Evolutionary conservation across 2,329 filamentous ascomycete species (phyloP).

Genomic region (Colletotrichum sp.): DNA sequence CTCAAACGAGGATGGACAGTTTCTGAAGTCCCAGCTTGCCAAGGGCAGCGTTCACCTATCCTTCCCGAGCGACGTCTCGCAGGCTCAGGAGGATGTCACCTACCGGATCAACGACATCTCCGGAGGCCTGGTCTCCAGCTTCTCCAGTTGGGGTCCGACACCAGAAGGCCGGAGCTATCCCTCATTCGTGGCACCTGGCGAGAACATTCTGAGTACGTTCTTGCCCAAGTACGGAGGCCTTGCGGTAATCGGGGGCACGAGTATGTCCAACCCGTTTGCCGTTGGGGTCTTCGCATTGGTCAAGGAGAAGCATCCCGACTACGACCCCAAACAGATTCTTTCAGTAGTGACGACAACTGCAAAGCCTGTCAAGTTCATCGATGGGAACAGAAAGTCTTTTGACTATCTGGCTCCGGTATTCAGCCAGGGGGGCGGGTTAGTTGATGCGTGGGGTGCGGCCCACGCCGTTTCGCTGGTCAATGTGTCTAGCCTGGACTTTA

Average conservation of each 20-base stretch:
- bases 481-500: neutral
- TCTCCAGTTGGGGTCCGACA: constrained; percentile 19
- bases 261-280: constrained; percentile 21
- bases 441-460: neutral
- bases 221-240: constrained; percentile 2
- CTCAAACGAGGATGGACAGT: neutral
- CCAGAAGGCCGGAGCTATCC: constrained; percentile 20
- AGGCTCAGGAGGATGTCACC: neutral
- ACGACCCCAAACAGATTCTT: neutral
- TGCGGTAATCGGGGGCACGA: constrained; percentile 19
- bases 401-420: neutral
- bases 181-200: constrained; percentile 22
- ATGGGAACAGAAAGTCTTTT: neutral
- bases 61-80: neutral
- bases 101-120: neutral
- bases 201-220: constrained; percentile 22
- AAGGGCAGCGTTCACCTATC: neutral
- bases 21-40: neutral
- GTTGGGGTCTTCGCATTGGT: constrained; percentile 20
- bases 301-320: neutral
- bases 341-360: neutral
- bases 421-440: neutral
- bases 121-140: neutral
- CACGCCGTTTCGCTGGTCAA: neutral
- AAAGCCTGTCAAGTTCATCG: neutral